These are phyloP conservation scores for Mucor velutinosus DNA, from an alignment of 371 early-diverging fungal species.

Conservation along the genomic window DNA sequence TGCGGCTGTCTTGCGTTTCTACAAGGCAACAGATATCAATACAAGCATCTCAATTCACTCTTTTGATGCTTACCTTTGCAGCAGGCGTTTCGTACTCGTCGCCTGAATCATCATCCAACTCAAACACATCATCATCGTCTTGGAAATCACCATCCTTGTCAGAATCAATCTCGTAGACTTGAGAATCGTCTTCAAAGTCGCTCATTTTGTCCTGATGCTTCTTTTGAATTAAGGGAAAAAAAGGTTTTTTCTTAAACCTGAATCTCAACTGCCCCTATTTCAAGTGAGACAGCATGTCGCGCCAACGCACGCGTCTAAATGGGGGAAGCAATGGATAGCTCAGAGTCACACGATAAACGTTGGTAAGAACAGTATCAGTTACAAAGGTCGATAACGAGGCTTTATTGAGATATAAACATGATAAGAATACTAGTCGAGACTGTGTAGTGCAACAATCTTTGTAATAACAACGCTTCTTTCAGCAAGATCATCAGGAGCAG, in stretches of 20 bases:
- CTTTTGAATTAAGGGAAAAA: background rate
- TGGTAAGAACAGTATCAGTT: background rate
- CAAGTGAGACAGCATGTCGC: background rate
- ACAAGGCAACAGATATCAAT: background rate
- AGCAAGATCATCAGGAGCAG: background rate
- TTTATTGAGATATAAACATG: background rate
- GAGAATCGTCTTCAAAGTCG: slow-evolving; percentile 14
- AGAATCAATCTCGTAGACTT: background rate
- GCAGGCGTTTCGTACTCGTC: slow-evolving; percentile 15
- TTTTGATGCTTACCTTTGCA: slow-evolving; percentile 1
- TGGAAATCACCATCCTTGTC: slow-evolving; percentile 7
- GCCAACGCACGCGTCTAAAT: background rate
- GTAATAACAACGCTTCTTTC: background rate
- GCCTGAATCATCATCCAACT: slow-evolving; percentile 14
- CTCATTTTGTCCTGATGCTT: slow-evolving; percentile 10
- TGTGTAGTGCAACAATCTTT: background rate
- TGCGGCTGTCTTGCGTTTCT: slow-evolving; percentile 11
- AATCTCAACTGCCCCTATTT: background rate
- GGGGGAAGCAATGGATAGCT: background rate
- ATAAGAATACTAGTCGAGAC: too few relatives aligned
- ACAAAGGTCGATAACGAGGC: too few relatives aligned
- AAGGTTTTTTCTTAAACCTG: background rate
- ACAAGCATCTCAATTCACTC: background rate
- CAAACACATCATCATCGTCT: slow-evolving; percentile 10
- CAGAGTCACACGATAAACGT: background rate